These are phyloP conservation scores for Nissolia schottii DNA, from an alignment of 306 rosid genomes.

Conservation along the genomic window DNA sequence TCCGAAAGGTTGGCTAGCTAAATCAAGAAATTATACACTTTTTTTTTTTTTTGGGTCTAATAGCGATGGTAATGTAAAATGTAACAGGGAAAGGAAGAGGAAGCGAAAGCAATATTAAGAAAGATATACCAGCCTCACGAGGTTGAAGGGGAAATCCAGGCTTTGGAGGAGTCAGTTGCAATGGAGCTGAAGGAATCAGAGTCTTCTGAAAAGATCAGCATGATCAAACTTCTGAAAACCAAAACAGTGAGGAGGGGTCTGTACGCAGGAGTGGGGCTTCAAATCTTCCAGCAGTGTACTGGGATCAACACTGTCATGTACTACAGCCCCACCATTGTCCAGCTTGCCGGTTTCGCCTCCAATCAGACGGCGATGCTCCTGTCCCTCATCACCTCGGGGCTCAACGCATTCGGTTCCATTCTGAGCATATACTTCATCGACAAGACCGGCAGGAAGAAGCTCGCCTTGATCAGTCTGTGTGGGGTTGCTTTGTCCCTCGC, in stretches of 20 bases:
- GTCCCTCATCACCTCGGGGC: slow-evolving; percentile 49
- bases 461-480: slow-evolving; percentile 39
- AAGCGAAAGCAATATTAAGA: slow-evolving; percentile 37
- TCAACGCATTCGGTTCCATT: slow-evolving; percentile 54
- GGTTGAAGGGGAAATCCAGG: slow-evolving; percentile 39
- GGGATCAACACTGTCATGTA: slow-evolving; percentile 68
- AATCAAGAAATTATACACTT: too few relatives aligned
- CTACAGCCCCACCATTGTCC: slow-evolving; percentile 62
- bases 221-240: slow-evolving; percentile 30
- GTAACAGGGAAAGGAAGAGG: slow-evolving; percentile 46
- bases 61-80: too few relatives aligned
- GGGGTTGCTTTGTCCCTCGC: slow-evolving; percentile 43
- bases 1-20: slow-evolving; percentile 47
- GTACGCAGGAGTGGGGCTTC: slow-evolving; percentile 58
- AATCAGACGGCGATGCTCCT: slow-evolving; percentile 55
- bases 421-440: slow-evolving; percentile 62
- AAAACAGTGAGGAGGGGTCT: slow-evolving; percentile 51
- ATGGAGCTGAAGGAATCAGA: slow-evolving; percentile 29
- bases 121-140: slow-evolving; percentile 41
- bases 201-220: slow-evolving; percentile 8
- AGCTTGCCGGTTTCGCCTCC: slow-evolving; percentile 54
- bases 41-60: not conserved
- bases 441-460: slow-evolving; percentile 55
- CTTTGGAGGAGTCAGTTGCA: slow-evolving; percentile 41
- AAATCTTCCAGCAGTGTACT: slow-evolving; percentile 54